phyloP scores from a whole-genome alignment of 306 rosid species.

The Dalbergia oliveri region DNA sequence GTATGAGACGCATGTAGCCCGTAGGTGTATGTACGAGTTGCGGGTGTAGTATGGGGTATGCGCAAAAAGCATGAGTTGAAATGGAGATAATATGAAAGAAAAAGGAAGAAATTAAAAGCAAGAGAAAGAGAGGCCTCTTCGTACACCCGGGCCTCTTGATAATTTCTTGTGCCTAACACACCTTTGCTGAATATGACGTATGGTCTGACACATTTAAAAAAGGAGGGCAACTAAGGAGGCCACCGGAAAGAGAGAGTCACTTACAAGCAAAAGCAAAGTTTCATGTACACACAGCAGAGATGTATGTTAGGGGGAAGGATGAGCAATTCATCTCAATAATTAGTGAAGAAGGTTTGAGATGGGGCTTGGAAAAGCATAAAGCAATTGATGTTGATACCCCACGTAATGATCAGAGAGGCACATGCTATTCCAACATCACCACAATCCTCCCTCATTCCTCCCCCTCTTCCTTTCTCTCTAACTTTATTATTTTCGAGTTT shows the following conservation, averaged over 20 bases:
- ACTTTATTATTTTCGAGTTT: background rate
- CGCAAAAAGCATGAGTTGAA: slow-evolving; percentile 16
- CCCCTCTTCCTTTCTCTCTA: background rate
- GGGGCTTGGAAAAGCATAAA: slow-evolving; percentile 65
- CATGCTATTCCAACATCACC: slow-evolving; percentile 76
- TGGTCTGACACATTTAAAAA: slow-evolving; percentile 58
- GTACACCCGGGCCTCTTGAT: slow-evolving; percentile 45
- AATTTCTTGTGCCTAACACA: slow-evolving; percentile 54
- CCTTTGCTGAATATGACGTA: slow-evolving; percentile 58
- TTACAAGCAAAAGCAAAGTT: slow-evolving; percentile 55
- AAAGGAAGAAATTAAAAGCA: background rate
- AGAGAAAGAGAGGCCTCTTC: slow-evolving; percentile 25
- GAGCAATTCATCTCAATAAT: slow-evolving; percentile 80
- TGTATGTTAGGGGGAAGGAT: slow-evolving; percentile 54
- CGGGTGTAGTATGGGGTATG: slow-evolving; percentile 11
- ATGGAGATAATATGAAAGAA: background rate
- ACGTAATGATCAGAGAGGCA: slow-evolving; percentile 74
- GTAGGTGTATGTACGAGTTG: slow-evolving; percentile 15
- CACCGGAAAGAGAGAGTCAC: slow-evolving; percentile 51
- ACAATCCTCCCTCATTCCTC: slow-evolving; percentile 34
- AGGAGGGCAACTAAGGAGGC: slow-evolving; percentile 32
- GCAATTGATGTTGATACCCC: slow-evolving; percentile 73
- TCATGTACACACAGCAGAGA: slow-evolving; percentile 55
- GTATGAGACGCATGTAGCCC: background rate
- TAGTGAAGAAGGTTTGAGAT: slow-evolving; percentile 52